These are phyloP conservation scores for Candida chilensis DNA, from an alignment of 805 yeast species.

Conservation along the genomic window DNA sequence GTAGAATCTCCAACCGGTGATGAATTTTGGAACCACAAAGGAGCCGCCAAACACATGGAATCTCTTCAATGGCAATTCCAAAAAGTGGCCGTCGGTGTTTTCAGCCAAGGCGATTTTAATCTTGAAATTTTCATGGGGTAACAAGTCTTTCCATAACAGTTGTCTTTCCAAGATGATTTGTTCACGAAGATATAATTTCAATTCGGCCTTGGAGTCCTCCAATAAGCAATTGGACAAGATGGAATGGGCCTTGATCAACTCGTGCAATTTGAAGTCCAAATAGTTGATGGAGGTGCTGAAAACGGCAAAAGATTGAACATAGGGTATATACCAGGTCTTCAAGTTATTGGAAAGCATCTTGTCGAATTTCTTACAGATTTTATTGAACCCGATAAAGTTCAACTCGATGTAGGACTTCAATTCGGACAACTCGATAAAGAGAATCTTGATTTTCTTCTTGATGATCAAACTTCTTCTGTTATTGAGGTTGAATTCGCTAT, in stretches of 20 bases:
- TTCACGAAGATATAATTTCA: conserved; percentile 46
- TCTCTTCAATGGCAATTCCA: neutral
- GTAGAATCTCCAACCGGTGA: conserved; percentile 36
- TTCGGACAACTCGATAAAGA: conserved; percentile 35
- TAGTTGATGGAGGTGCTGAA: conserved; percentile 8
- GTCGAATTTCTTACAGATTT: conserved; percentile 45
- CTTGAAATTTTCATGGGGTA: conserved; percentile 37
- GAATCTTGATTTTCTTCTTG: conserved; percentile 33
- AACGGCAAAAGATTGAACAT: too few species aligned
- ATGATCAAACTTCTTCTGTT: conserved; percentile 40
- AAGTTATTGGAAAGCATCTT: conserved; percentile 34
- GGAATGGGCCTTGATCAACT: conserved; percentile 14
- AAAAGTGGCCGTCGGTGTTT: neutral
- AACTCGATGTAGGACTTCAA: conserved; percentile 41
- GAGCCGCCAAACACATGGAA: conserved; percentile 6
- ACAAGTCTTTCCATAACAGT: conserved; percentile 50
- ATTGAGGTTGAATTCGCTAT: conserved; percentile 38
- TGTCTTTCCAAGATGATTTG: conserved; percentile 49
- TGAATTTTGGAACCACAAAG: conserved; percentile 32
- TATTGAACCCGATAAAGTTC: conserved; percentile 43
- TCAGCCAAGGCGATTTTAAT: neutral
- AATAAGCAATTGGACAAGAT: conserved; percentile 15
- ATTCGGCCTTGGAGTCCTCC: conserved; percentile 39
- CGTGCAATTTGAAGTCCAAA: conserved; percentile 16
- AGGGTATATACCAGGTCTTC: too few species aligned